A percentile compares a stretch with the other conserved stretches of the same genome.
Evolutionary conservation across 495 filamentous ascomycete species (phyloP).

Genomic region (Aspergillus saccharolyticus): DNA sequence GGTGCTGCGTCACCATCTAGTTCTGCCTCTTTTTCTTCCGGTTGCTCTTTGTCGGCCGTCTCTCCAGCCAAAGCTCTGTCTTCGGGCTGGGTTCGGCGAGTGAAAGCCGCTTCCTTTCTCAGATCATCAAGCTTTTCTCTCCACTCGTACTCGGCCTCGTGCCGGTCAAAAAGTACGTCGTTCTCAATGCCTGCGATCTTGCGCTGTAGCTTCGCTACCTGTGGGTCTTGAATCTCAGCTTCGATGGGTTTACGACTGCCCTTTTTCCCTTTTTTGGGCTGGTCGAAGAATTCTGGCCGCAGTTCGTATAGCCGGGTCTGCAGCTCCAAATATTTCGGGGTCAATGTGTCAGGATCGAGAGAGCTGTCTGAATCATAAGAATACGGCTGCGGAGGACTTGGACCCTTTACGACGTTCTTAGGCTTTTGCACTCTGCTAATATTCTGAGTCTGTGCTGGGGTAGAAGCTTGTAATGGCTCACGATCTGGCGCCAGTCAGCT

Average conservation of each 20-base stretch:
- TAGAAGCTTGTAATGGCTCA: slow-evolving; percentile 31
- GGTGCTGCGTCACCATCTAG: slow-evolving; percentile 48
- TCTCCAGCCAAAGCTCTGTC: slow-evolving; percentile 18
- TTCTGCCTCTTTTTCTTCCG: slow-evolving; percentile 47
- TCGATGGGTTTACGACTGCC: slow-evolving; percentile 22
- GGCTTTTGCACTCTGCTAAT: slow-evolving; percentile 25
- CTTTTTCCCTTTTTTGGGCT: slow-evolving; percentile 42
- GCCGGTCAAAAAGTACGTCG: slow-evolving; percentile 80
- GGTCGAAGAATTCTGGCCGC: slow-evolving; percentile 54
- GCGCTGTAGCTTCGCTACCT: slow-evolving; percentile 57
- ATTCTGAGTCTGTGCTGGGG: slow-evolving; percentile 23
- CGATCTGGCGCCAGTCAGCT: slow-evolving; percentile 32
- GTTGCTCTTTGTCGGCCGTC: slow-evolving; percentile 20
- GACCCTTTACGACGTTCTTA: slow-evolving; percentile 25
- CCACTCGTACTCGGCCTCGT: slow-evolving; percentile 73
- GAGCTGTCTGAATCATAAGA: slow-evolving; percentile 50
- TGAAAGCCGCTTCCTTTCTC: slow-evolving; percentile 49
- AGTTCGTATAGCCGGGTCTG: slow-evolving; percentile 69
- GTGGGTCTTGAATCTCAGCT: slow-evolving; percentile 33
- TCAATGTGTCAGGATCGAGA: slow-evolving; percentile 65
- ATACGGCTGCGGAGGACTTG: slow-evolving; percentile 12
- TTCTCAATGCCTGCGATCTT: slow-evolving; percentile 74
- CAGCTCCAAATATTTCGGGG: slow-evolving; percentile 67
- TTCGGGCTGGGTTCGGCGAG: slow-evolving; percentile 30
- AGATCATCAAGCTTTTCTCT: slow-evolving; percentile 58